These are phyloP conservation scores for Penicillium paxilli DNA, from an alignment of 495 filamentous ascomycete genomes.

Conservation along the genomic window DNA sequence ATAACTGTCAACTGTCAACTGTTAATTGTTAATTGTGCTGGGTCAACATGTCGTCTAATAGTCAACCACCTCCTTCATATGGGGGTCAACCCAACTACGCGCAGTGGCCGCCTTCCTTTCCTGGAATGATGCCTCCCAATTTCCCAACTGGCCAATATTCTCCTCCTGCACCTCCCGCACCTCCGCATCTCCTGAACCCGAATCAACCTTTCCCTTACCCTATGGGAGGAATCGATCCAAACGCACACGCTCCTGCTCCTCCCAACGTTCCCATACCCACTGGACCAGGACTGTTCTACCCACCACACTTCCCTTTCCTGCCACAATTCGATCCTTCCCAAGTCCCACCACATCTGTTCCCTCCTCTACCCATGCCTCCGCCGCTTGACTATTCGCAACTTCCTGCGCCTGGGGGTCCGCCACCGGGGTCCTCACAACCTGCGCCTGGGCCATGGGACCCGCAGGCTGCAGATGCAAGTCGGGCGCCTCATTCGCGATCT, in stretches of 20 bases:
- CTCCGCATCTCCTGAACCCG: conserved; percentile 3
- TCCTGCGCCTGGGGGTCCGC: conserved; percentile 21
- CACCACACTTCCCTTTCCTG: conserved; percentile 34
- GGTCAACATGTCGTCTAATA: conserved; percentile 57
- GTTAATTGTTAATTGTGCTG: too few species aligned
- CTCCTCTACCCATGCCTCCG: conserved; percentile 26
- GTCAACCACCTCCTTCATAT: conserved; percentile 56
- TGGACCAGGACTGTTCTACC: conserved; percentile 24
- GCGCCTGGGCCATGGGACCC: conserved; percentile 1
- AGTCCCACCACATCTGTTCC: conserved; percentile 25
- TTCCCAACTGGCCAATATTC: conserved; percentile 21
- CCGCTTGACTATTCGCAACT: conserved; percentile 24
- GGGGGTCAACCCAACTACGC: conserved; percentile 39
- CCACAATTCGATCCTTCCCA: conserved; percentile 27
- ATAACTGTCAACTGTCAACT: too few species aligned
- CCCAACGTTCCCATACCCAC: conserved; percentile 21
- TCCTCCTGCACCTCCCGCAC: conserved; percentile 9
- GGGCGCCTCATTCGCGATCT: conserved; percentile 5
- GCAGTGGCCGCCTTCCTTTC: conserved; percentile 35
- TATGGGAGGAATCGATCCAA: conserved; percentile 14
- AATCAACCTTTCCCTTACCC: conserved; percentile 21
- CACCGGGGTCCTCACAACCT: conserved; percentile 14
- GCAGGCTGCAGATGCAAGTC: not conserved
- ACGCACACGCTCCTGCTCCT: conserved; percentile 31
- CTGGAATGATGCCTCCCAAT: conserved; percentile 23